Evolutionary conservation across 192 early-diverging fungal species (phyloP), one percentile per base, ranked within the genome.

Genomic region (Thamnidium elegans): DNA sequence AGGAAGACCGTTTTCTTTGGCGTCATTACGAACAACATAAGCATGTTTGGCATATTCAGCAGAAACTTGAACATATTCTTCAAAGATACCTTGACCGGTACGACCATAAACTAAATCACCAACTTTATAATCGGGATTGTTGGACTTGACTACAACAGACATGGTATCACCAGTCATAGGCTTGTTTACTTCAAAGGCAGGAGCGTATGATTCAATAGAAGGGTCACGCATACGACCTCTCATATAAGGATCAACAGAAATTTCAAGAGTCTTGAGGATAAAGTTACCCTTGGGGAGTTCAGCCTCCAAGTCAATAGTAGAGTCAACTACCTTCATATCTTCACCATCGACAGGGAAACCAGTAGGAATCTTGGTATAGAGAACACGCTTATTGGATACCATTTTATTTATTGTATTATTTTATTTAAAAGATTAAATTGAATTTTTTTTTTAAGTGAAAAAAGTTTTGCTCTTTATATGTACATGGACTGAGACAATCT

Each of bases 201-300:
- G 43, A 20, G 81, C 55, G 60, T 88, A 82, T 3, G 70, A 69
- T 21, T 75, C 75, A 1, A 69, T 69, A 6, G 53, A 62, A 8
- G 68, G 21, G 1, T 66, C 66, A 50, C 83, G 72, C 82, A 94
- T 92, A 60, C 87, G 86, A 13, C 81, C 81, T 53, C 81, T 75
- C 85, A 88, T 84, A 76, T 92, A 92, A 15, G 88, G 91, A 67
- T 92, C 90, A 10, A 91, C 68, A 9, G 88, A 90, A 10, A 93
- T 61, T 47, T 79, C 86, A 30, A 84, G 77, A 45, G 78, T 79
- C 36, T 89, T 86, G 1, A 92, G 61, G 30, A 90, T 58, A 44
- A 80, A 55, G 8, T 87, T 75, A 44, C 70, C 75, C 1, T 81
- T 72, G 23, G 68, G 55, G 2, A 87, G 56, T 0, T 70, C 64